Evolutionary conservation across 1,284 basidiomycete species (phyloP), one percentile per base, ranked within the genome.

Genomic region (Pseudozyma flocculosa): DNA sequence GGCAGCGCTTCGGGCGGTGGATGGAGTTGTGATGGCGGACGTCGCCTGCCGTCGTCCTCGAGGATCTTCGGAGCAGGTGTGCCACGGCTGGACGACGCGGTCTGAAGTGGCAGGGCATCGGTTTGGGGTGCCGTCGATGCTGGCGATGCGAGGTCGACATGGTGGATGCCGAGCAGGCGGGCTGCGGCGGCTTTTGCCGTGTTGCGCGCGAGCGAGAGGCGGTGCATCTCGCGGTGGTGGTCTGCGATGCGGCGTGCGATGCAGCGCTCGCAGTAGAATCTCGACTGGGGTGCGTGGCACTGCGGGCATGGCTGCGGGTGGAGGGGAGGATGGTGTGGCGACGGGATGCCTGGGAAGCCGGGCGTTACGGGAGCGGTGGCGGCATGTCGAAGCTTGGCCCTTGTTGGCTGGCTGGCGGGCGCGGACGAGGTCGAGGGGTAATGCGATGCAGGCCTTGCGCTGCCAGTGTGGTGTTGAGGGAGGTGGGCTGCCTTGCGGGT

Each of bases 181-280:
- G 29, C 30, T 17, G 48, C 45, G 1, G 45, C 47, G 14, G 39
- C 37, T 22, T 43, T 63, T 5, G 52, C 61, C 21, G 56, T 64
- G 46, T 63, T 50, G 21, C 56, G 45, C 36, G 56, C 49, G 30
- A 51, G 50, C 4, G 45, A 48, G 15, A 69, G 47, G 38, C 63
- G 54, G 18, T 46, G 48, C 36, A 66, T 55, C 45, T 61, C 57
- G 19, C 22, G 34, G 24, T 55, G 57, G 32, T 70, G 64, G 1
- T 54, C 60, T 21, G 51, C 38, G 37, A 67, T 43, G 24, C 60
- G 30, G 1, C 57, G 55, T 34, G 48, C 34, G 41, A 68, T 46
- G 29, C 68, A 70, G 10, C 49, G 47, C 11, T 54, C 51, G 48
- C 68, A 70, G 30, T 50, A 70, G 52, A 70, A 70, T 29, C 50